These are phyloP conservation scores for Metschnikowia picachoensis DNA, from an alignment of 805 yeast species.

Conservation along the genomic window DNA sequence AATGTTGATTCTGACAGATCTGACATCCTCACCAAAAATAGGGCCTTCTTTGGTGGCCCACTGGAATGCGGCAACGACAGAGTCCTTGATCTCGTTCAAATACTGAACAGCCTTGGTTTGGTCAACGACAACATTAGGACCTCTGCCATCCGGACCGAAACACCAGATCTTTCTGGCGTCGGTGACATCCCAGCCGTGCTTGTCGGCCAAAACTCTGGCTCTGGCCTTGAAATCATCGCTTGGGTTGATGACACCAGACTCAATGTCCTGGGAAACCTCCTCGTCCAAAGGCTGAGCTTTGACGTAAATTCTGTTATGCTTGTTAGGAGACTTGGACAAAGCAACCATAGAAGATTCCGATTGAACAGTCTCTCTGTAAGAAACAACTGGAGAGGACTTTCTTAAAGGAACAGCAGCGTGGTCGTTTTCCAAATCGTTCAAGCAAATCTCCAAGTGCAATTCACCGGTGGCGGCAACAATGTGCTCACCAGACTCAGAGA, in stretches of 20 bases:
- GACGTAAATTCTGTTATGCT: slow-evolving; percentile 99
- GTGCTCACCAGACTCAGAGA: slow-evolving; percentile 97
- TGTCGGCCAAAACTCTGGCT: slow-evolving; percentile 98
- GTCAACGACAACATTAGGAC: slow-evolving; percentile 98
- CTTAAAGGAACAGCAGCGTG: slow-evolving; percentile 99
- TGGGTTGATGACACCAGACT: slow-evolving; percentile 86
- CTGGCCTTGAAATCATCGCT: slow-evolving; percentile 98
- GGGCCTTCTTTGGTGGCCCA: slow-evolving; percentile 99
- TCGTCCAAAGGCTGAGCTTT: slow-evolving; percentile 96
- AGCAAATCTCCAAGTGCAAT: slow-evolving; percentile 97
- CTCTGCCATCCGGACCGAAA: slow-evolving; percentile 99
- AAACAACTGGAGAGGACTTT: slow-evolving; percentile 95
- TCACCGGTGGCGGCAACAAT: slow-evolving; percentile 99
- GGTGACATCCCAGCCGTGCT: slow-evolving; percentile 98
- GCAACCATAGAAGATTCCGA: slow-evolving; percentile 93
- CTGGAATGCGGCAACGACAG: slow-evolving; percentile 99
- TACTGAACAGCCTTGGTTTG: slow-evolving; percentile 99
- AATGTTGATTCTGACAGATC: slow-evolving; percentile 96
- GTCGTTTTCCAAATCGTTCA: slow-evolving; percentile 92
- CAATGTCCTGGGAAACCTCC: slow-evolving; percentile 90
- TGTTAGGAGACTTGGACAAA: slow-evolving; percentile 98
- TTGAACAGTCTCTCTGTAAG: slow-evolving; percentile 98
- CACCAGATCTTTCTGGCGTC: slow-evolving; percentile 99
- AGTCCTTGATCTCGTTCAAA: slow-evolving; percentile 98
- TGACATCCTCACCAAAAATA: slow-evolving; percentile 91